Conservation (phyloP, 768 basidiomycete species). For the Trametes gibbosa region DNA sequence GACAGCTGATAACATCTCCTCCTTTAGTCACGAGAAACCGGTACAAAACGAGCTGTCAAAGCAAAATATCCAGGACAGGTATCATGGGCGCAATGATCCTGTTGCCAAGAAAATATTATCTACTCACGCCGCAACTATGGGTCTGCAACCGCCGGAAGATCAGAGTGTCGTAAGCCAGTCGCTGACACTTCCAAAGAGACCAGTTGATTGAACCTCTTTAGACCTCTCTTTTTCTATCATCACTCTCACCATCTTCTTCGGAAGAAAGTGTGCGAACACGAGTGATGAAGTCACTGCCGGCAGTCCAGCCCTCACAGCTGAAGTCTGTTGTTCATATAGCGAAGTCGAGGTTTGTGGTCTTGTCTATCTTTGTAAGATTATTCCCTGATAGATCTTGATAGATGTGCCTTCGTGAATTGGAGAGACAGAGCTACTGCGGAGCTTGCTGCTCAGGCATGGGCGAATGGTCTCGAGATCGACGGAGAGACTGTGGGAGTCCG, state of each 20-base stretch:
- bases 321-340: constrained; percentile 85
- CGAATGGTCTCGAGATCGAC: constrained; percentile 87
- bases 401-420: constrained; percentile 97
- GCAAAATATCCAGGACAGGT: constrained; percentile 94
- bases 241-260: constrained; percentile 65
- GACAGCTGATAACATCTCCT: background rate
- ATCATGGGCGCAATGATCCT: constrained; percentile 89
- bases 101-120: constrained; percentile 89
- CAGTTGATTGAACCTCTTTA: constrained; percentile 29
- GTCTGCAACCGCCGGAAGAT: constrained; percentile 90
- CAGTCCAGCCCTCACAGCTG: constrained; percentile 58
- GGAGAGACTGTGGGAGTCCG: constrained; percentile 70
- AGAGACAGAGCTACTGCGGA: constrained; percentile 81
- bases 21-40: constrained; percentile 82
- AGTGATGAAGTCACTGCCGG: constrained; percentile 66
- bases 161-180: constrained; percentile 64
- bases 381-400: constrained; percentile 25
- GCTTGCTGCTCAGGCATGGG: constrained; percentile 82
- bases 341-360: constrained; percentile 58
- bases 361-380: background rate
- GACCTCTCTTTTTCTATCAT: constrained; percentile 86
- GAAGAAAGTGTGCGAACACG: constrained; percentile 73
- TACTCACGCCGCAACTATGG: constrained; percentile 75
- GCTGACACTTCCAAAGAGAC: background rate
- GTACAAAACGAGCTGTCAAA: constrained; percentile 78